Conservation (phyloP, 768 basidiomycete species). For the Tricholoma sp. region DNA sequence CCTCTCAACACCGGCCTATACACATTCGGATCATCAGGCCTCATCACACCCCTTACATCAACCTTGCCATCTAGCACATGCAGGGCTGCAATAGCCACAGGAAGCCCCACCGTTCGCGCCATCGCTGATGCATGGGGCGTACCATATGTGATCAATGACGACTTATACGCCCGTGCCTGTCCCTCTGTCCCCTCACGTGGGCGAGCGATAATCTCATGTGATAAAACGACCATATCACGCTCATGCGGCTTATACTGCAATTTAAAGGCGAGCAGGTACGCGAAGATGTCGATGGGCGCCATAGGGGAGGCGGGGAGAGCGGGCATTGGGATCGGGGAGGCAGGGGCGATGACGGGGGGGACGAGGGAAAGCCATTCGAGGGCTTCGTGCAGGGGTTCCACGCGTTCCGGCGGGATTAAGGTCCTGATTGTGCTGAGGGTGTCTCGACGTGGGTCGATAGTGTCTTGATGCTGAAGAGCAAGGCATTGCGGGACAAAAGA, state of each 20-base stretch:
- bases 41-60: constrained; percentile 54
- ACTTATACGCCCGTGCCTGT: constrained; percentile 54
- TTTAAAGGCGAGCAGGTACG: constrained; percentile 63
- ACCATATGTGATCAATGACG: constrained; percentile 60
- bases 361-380: constrained; percentile 46
- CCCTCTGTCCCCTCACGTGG: background rate
- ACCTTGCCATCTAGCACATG: constrained; percentile 59
- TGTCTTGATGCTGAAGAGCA: constrained; percentile 13
- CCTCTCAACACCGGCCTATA: constrained; percentile 58
- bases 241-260: constrained; percentile 67
- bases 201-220: constrained; percentile 70
- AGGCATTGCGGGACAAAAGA: constrained; percentile 27
- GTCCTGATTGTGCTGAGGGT: constrained; percentile 15
- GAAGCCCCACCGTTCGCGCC: constrained; percentile 87
- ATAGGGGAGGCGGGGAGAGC: constrained; percentile 36
- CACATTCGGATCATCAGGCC: constrained; percentile 57
- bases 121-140: constrained; percentile 61
- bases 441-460: constrained; percentile 6
- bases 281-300: constrained; percentile 70
- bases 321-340: constrained; percentile 25
- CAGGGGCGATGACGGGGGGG: constrained; percentile 11
- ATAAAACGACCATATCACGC: constrained; percentile 81
- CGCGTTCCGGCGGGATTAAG: constrained; percentile 17
- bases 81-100: constrained; percentile 78
- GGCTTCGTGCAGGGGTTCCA: constrained; percentile 28